Base-by-base conservation (phyloP, 306 rosid species). In the Carpinus fangiana region DNA sequence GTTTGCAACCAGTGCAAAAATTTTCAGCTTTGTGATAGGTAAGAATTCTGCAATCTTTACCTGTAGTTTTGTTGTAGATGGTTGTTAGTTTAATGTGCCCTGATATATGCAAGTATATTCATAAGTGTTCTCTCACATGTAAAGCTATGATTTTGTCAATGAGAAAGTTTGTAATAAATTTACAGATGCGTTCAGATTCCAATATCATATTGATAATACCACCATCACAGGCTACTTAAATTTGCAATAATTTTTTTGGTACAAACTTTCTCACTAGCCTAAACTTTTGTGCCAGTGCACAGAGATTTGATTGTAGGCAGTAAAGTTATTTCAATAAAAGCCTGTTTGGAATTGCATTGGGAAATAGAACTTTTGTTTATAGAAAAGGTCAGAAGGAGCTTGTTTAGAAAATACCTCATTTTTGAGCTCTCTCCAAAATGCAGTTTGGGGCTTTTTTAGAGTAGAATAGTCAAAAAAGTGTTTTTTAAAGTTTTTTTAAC, bases 21-120 rank as follows among this genome's bases (percentile, higher is more conserved):
- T 78, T 95, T 95, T 84, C 95, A 90, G 84, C 84, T 95, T n/a
- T 92, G 98, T 81, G 98, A 91, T 48, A 95, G 84, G 98, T 94
- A 92, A 82, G 89, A 53, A 66, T 78, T 73, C 68, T 77, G 77
- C 18, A 54, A 43, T 64, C 81, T 9, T 73, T 73, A 23, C 66
- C 52, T 78, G 70, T 61, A 73, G 16, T 76, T 57, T 43, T 81
- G 41, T 64, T 41, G 28, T 74, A 34, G 59, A 21, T 7, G 43
- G 2, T 0, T 55, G 74, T 54, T 36, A n/a, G 43, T 23, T 12
- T 8, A 26, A 60, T 45, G 70, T 34, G 46, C 52, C 78, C 46
- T 45, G 23, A 73, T 45, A 43, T 18, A 55, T 73, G 54, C 18
- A 46, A 38, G 45, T 41, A 50, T 57, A 57, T 21, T 21, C 64